Evolutionary conservation across 257 asterid genomes (phyloP), one percentile per base, ranked within the genome.

Genomic region (Catharanthus roseus): DNA sequence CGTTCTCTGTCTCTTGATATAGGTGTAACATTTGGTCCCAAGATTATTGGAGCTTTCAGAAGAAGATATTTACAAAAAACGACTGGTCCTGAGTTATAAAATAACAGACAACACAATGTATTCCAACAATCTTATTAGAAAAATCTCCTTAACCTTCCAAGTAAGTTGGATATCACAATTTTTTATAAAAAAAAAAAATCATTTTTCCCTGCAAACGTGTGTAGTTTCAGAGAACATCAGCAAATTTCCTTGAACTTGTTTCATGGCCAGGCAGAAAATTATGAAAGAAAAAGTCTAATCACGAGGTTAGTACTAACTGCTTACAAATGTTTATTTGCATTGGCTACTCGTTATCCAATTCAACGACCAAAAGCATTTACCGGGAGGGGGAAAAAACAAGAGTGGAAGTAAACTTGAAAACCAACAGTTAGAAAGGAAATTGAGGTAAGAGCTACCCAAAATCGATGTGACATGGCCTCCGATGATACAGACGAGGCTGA

Each of bases 381-480:
- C 29, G 49, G 29, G 45, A 29, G 45, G 12, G 41, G 4, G 41
- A 3, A 23, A 57, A 69, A 67, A 23, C 24, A 13, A 2, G 10
- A 65, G 36, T 1, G 0, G 1, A 33, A 61, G 21, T 42, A 53
- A 66, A 75, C 3, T 55, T 31, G 10, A 42, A 33, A 72, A 16
- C 2, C 47, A 51, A 53, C 29, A 70, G 24, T 47, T 29, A 13
- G 21, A 50, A 64, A n/a, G 39, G 50, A 58, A 47, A 55, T 42
- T 45, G 63, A n/a, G 65, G 26, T 6, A 68, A 28, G 21, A 4
- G 74, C 66, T 88, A 95, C 99, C 99, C 99, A 95, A 69, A 86
- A 91, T 65, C 99, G 84, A 87, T 91, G 95, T 24, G 98, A 95
- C 85, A 87, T 77, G 34, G 86, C 82, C 86, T 82, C 96, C 0